Conservation (phyloP, 164 flowering plant genomes). For the Cinnamomum micranthum region DNA sequence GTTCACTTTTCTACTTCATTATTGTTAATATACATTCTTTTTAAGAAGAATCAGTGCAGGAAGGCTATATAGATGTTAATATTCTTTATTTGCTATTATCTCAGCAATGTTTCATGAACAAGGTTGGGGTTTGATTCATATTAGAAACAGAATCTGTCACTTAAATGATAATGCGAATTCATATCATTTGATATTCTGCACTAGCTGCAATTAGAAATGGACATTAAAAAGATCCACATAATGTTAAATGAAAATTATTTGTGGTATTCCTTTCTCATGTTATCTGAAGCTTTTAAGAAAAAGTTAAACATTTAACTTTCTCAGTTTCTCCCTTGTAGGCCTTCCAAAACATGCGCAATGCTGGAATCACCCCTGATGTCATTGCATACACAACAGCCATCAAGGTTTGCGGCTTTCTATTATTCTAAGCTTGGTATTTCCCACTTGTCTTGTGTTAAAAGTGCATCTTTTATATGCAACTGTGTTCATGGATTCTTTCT, state of each 20-base stretch:
- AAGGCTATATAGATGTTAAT: too few relatives aligned
- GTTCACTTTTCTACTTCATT: too few relatives aligned
- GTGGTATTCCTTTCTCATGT: neutral
- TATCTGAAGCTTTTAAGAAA: neutral
- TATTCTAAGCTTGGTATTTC: neutral
- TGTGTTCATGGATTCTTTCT: neutral
- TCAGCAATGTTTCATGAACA: neutral
- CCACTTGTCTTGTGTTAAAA: neutral
- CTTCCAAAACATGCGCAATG: constrained; percentile 54
- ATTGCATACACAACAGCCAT: constrained; percentile 82
- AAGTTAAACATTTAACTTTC: neutral
- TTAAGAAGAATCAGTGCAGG: too few relatives aligned
- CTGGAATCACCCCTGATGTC: constrained; percentile 73
- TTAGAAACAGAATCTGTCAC: neutral
- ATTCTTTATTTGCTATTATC: neutral
- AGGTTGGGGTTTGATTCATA: neutral
- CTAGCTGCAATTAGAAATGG: neutral
- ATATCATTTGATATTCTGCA: neutral
- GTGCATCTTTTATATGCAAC: neutral
- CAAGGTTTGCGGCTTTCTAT: constrained; percentile 44
- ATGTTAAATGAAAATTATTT: too few relatives aligned
- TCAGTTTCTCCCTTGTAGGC: constrained; percentile 37
- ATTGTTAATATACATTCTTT: too few relatives aligned
- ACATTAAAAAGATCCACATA: neutral
- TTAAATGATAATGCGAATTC: neutral